Conservation (phyloP, 2,329 filamentous ascomycete species). For the Huntiella abstrusa region DNA sequence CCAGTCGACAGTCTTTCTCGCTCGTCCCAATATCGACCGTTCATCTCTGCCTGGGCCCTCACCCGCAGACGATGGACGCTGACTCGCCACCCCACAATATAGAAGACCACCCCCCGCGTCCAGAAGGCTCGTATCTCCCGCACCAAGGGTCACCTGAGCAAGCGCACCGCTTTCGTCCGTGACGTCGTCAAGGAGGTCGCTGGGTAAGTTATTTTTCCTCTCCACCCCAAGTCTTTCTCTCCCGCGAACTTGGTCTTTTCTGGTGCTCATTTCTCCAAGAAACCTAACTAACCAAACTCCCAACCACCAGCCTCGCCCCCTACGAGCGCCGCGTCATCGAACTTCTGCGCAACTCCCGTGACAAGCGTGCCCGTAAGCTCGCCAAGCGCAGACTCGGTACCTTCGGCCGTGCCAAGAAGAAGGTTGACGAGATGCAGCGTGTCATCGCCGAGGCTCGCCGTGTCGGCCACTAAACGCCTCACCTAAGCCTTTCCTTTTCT, state of each 20-base stretch:
- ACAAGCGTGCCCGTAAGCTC: constrained; percentile 97
- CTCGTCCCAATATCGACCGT: constrained; percentile 3
- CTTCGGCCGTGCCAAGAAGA: constrained; percentile 95
- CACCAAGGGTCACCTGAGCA: constrained; percentile 91
- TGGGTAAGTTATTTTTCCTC: constrained; percentile 42
- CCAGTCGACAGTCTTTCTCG: background rate
- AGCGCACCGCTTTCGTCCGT: constrained; percentile 90
- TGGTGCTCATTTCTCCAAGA: constrained; percentile 15
- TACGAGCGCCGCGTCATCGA: constrained; percentile 99
- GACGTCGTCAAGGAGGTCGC: constrained; percentile 98
- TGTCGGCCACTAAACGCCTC: constrained; percentile 33
- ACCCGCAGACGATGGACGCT: constrained; percentile 43
- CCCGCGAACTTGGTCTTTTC: background rate
- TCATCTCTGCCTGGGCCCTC: constrained; percentile 13
- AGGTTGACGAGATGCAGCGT: constrained; percentile 97
- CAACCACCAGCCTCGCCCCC: constrained; percentile 48
- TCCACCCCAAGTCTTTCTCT: too few relatives aligned
- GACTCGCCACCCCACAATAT: constrained; percentile 27
- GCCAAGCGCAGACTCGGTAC: constrained; percentile 99
- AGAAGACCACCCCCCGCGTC: constrained; percentile 71
- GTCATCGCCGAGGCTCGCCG: constrained; percentile 91
- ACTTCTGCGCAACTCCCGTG: constrained; percentile 96
- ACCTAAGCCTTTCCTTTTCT: background rate
- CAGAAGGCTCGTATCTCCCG: constrained; percentile 61
- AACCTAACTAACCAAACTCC: constrained; percentile 4